A percentile compares a stretch with the other conserved stretches of the same genome.
Evolutionary conservation across 1,284 basidiomycete species (phyloP).

Genomic region (Ceratobasidium sp.): DNA sequence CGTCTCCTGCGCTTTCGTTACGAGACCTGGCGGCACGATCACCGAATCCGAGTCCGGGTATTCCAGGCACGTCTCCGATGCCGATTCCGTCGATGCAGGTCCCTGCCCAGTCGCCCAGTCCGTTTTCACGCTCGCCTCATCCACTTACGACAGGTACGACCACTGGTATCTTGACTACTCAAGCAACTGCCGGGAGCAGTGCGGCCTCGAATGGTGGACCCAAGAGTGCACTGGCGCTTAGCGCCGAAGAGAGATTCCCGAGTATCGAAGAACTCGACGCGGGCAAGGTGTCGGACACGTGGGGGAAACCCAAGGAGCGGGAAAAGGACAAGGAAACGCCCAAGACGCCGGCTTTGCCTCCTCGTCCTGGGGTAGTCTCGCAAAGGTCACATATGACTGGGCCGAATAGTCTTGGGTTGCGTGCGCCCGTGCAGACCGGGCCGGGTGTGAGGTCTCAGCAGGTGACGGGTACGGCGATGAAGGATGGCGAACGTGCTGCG

Average conservation of each 20-base stretch:
- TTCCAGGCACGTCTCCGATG: conserved; percentile 44
- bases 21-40: conserved; percentile 31
- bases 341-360: conserved; percentile 7
- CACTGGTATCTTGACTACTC: conserved; percentile 26
- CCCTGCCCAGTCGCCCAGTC: conserved; percentile 41
- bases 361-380: conserved; percentile 14
- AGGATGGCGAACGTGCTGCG: conserved; percentile 49
- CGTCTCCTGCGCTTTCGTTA: conserved; percentile 28
- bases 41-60: conserved; percentile 43
- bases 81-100: no score
- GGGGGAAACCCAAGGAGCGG: conserved; percentile 6
- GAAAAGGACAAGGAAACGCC: conserved; percentile 13
- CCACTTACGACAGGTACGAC: conserved; percentile 24
- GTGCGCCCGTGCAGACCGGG: conserved; percentile 13
- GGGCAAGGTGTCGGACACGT: conserved; percentile 40
- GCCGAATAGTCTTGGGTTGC: conserved; percentile 7
- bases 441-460: conserved; percentile 52
- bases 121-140: conserved; percentile 32
- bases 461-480: conserved; percentile 63
- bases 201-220: neutral
- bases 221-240: conserved; percentile 32
- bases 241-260: conserved; percentile 73
- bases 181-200: conserved; percentile 28
- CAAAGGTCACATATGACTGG: conserved; percentile 34
- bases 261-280: conserved; percentile 79